Evolutionary conservation across 2,329 filamentous ascomycete species (phyloP), one percentile per base, ranked within the genome.

Genomic region (Fusarium goolgardi): DNA sequence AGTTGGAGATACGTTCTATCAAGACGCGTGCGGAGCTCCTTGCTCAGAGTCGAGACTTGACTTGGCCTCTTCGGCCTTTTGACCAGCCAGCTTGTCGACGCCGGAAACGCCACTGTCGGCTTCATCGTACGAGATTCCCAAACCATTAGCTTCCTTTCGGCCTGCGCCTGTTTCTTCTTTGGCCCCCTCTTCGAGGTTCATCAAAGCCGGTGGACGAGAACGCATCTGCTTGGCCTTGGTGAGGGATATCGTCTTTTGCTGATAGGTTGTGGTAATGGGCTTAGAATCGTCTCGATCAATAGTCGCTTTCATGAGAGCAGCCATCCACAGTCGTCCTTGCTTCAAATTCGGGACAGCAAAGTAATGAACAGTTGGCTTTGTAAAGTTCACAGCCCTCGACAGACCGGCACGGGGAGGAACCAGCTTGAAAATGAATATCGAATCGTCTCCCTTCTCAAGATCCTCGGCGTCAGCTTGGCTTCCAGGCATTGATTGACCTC

Each of bases 361-460:
- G 78, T 97, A 98, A 78, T 99, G 96, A 39, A 97, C 92, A 11
- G 94, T 96, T 6, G 96, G 96, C 78, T 97, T 97, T 2, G 96
- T 99, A 77, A 99, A 99, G 76, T 94, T 97, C 59, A 99, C 95
- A 1, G 94, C 96, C 58, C 93, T 90, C 13, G 94, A 93, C 12
- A 97, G 85, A 13, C 94, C 95, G 7, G 91, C 88, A 63, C 95
- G 92, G 1, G 96, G 96, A 2, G 96, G 96, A 9, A 97, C 90
- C 10, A 99, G 88, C 81, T 99, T 99, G 86, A 99, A 99, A 75
- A 98, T 98, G 81, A 99, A 99, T 76, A 96, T 91, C 2, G 90
- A 85, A 59, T 92, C 91, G 37, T 86, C 83, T n/a, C 82, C 83
- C 68, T 86, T 86, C 32, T 84, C 78, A 13, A 77, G 43, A 7